Conservation (phyloP, 345 rosid species). For the Kandelia obovata region DNA sequence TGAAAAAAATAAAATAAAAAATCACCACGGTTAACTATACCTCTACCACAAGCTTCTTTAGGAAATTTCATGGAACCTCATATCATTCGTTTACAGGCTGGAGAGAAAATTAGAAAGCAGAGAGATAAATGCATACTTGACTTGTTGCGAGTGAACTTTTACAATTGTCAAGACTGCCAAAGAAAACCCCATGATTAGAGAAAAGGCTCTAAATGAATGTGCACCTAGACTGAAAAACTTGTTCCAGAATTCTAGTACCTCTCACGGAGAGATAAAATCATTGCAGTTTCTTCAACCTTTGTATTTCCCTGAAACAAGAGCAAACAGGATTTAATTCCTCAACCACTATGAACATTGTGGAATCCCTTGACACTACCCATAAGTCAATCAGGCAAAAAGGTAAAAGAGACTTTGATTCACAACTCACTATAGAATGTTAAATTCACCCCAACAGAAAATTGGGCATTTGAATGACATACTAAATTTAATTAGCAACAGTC, state of each 20-base stretch:
- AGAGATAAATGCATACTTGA: constrained; percentile 52
- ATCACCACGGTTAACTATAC: neutral
- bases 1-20: constrained; percentile 19
- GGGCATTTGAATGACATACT: neutral
- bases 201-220: constrained; percentile 5
- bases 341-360: neutral
- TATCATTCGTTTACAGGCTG: too few relatives aligned
- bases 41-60: neutral
- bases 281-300: constrained; percentile 75
- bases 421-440: neutral
- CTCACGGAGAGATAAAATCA: constrained; percentile 86
- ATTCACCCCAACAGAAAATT: neutral
- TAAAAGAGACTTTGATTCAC: neutral
- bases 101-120: neutral
- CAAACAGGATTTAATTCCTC: neutral
- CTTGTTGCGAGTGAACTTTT: constrained; percentile 64
- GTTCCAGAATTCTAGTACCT: constrained; percentile 40
- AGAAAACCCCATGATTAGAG: constrained; percentile 13
- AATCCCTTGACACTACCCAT: neutral
- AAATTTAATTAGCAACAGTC: neutral
- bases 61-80: neutral
- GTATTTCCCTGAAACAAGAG: constrained; percentile 41
- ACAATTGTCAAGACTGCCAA: constrained; percentile 76
- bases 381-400: neutral
- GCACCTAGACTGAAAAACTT: neutral